Evolutionary conservation across 805 yeast species (phyloP), one percentile per base, ranked within the genome.

Genomic region (Brettanomyces custersianus): DNA sequence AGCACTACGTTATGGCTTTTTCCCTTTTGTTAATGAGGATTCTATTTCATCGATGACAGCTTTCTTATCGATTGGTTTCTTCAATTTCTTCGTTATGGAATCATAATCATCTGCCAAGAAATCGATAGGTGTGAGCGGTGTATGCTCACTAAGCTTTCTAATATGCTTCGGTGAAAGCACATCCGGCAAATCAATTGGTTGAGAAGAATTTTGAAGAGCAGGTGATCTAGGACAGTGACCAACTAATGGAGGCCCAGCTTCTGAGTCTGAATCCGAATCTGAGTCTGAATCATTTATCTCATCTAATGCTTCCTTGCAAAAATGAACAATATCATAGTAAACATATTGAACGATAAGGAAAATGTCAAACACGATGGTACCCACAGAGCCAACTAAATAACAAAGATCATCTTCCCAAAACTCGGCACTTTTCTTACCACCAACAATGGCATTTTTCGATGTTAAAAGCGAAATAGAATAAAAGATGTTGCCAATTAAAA

Each of bases 371-470:
- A 62, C 41, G 3, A 72, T 63, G 1, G 79, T 72, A 6, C 78
- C 77, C 2, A 72, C 41, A 22, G 75, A 66, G 5, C 78, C 78
- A 15, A 70, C 44, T 4, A 73, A 56, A 47, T 70, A 73, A 42
- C 62, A 53, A 13, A 57, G 28, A 36, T 60, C 60, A 3, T 50
- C 42, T 3, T 36, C 34, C 47, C 77, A 75, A 35, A 72, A 60
- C 33, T 65, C 64, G 26, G 46, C 51, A 2, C 57, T 40, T 5
- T 16, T 41, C 2, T 54, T 42, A 3, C 63, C 63, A 1, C 63
- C 63, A 38, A 49, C 42, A 15, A 69, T 47, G 15, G 69, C 60
- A 5, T 48, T 42, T 43, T 70, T 60, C 37, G 70, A 68, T 1
- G 73, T 61, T 11, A 66, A 33, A 12, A 73, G 59, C 0, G 77